These are phyloP conservation scores for Wickerhamiella parazyma DNA, from an alignment of 805 yeast species.

Conservation along the genomic window DNA sequence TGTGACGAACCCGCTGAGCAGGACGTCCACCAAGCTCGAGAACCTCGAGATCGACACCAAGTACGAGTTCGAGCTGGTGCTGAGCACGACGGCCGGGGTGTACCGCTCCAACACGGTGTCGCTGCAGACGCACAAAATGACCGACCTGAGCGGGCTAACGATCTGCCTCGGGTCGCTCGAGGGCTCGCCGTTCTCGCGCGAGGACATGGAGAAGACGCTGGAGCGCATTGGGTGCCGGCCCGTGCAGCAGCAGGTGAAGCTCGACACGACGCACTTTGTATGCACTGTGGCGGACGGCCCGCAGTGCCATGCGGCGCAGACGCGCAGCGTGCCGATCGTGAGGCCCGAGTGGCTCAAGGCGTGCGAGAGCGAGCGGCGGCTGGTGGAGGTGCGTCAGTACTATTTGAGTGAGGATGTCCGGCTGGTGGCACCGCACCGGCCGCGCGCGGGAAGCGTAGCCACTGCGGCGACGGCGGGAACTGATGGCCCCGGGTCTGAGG, in stretches of 20 bases:
- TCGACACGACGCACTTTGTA: slow-evolving; percentile 92
- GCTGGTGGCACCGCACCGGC: slow-evolving; percentile 16
- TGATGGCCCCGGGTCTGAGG: too few relatives aligned
- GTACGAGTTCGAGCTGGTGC: slow-evolving; percentile 63
- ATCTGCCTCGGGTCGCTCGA: slow-evolving; percentile 71
- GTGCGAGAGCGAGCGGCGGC: slow-evolving; percentile 74
- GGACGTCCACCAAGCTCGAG: slow-evolving; percentile 72
- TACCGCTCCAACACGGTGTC: slow-evolving; percentile 53
- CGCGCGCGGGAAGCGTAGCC: slow-evolving; percentile 5
- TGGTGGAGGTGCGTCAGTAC: slow-evolving; percentile 80
- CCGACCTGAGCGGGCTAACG: slow-evolving; percentile 84
- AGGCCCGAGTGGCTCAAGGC: slow-evolving; percentile 97
- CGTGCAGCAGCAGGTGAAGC: slow-evolving; percentile 54
- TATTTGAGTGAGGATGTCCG: slow-evolving; percentile 31
- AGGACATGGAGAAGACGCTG: slow-evolving; percentile 51
- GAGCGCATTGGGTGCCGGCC: slow-evolving; percentile 71
- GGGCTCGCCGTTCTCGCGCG: slow-evolving; percentile 37
- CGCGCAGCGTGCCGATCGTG: slow-evolving; percentile 80
- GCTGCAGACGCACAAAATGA: slow-evolving; percentile 86
- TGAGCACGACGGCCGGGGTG: slow-evolving; percentile 85
- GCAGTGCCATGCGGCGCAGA: slow-evolving; percentile 67
- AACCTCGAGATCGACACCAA: slow-evolving; percentile 80
- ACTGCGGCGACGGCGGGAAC: slow-evolving; percentile 9
- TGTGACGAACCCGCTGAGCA: slow-evolving; percentile 69
- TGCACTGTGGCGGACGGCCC: slow-evolving; percentile 57